Percentiles rank a stretch among this genome's conserved stretches.
Conservation (phyloP, 305 asterid species). For the Vinca major region DNA sequence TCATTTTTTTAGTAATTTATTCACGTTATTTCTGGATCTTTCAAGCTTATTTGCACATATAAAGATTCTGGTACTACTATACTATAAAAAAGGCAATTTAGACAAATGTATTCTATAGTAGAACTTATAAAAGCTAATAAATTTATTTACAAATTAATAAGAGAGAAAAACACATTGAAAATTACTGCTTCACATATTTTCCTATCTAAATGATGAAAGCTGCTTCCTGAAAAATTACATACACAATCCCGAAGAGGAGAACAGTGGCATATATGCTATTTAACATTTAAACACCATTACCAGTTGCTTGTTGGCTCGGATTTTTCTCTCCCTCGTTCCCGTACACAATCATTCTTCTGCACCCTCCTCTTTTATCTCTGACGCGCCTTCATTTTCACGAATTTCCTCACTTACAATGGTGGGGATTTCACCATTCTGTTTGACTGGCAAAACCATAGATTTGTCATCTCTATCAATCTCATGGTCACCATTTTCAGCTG, state of each 20-base stretch:
- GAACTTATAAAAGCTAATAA: background rate
- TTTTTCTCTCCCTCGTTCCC: slow-evolving; percentile 16
- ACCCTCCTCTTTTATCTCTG: slow-evolving; percentile 11
- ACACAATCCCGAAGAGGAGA: slow-evolving; percentile 14
- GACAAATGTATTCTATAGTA: background rate
- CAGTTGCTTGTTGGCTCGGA: slow-evolving; percentile 7
- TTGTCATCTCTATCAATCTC: slow-evolving; percentile 11
- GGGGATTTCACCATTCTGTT: slow-evolving; percentile 11
- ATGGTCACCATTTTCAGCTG: slow-evolving; percentile 11
- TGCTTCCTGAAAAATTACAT: slow-evolving; percentile 20
- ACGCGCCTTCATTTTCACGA: slow-evolving; percentile 15
- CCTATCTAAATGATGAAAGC: slow-evolving; percentile 7
- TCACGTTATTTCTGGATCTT: too few species aligned
- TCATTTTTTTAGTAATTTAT: too few species aligned
- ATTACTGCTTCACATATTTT: slow-evolving; percentile 5
- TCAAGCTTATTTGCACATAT: too few species aligned
- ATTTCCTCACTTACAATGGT: slow-evolving; percentile 11
- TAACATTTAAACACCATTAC: slow-evolving; percentile 12
- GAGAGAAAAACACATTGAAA: background rate
- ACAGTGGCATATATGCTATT: background rate
- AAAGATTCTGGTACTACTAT: background rate
- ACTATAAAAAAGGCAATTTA: background rate
- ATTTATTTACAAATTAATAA: slow-evolving; percentile 10
- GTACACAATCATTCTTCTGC: slow-evolving; percentile 17
- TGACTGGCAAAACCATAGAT: slow-evolving; percentile 17